Conservation (phyloP, 306 rosid species). For the Cicer cuneatum region DNA sequence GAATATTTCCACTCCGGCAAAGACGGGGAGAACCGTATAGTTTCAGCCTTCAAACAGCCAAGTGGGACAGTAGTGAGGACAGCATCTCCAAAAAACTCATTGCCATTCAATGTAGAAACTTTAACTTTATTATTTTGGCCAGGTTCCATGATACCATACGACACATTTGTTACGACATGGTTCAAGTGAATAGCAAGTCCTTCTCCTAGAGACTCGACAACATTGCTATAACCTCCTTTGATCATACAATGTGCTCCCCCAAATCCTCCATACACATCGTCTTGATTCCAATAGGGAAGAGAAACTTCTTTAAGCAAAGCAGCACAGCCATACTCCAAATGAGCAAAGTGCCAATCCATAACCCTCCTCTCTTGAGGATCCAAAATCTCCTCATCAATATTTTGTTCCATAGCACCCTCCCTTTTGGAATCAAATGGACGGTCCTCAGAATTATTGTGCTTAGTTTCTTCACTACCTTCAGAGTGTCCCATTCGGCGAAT, state of each 20-base stretch:
- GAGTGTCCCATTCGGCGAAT: conserved; percentile 67
- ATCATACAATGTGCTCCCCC: conserved; percentile 99
- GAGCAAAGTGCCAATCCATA: conserved; percentile 99
- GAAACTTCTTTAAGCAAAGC: conserved; percentile 90
- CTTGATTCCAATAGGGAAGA: conserved; percentile 99
- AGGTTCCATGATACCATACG: conserved; percentile 61
- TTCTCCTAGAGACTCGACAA: conserved; percentile 91
- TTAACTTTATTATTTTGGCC: conserved; percentile 63
- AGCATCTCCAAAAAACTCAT: conserved; percentile 80
- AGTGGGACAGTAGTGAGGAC: conserved; percentile 92
- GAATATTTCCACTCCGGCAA: conserved; percentile 92
- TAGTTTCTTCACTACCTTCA: conserved; percentile 56
- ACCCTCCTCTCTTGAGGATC: conserved; percentile 96
- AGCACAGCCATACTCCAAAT: conserved; percentile 99
- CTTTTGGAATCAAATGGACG: conserved; percentile 45
- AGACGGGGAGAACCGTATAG: conserved; percentile 86
- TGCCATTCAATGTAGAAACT: conserved; percentile 81
- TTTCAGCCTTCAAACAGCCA: conserved; percentile 95
- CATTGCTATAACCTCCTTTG: conserved; percentile 93
- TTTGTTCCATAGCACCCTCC: conserved; percentile 43
- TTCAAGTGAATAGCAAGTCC: conserved; percentile 76
- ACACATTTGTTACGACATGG: conserved; percentile 81
- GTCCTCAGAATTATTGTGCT: conserved; percentile 48
- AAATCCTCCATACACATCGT: conserved; percentile 98
- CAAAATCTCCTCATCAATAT: conserved; percentile 61